These are phyloP conservation scores for Scutellaria baicalensis DNA, from an alignment of 257 asterid genomes.

Conservation along the genomic window DNA sequence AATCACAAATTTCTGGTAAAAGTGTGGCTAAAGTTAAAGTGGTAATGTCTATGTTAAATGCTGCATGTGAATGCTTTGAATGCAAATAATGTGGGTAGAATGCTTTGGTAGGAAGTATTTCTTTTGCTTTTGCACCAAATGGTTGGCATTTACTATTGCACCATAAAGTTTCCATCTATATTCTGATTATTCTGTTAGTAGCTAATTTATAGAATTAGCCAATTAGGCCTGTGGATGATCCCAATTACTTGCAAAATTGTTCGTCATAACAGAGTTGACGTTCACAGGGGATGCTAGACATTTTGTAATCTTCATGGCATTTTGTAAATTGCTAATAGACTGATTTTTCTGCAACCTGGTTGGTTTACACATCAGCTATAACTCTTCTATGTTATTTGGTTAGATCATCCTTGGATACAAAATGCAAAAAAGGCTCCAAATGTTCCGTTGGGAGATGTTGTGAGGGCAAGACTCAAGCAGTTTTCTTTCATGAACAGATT, in stretches of 20 bases:
- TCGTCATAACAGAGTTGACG: not conserved
- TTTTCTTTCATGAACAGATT: conserved; percentile 83
- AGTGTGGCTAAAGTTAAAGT: conserved; percentile 17
- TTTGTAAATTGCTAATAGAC: conserved; percentile 1
- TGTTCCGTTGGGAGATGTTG: conserved; percentile 88
- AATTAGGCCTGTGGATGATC: not conserved
- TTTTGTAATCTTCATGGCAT: not conserved
- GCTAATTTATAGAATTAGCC: not conserved
- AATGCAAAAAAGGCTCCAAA: conserved; percentile 82
- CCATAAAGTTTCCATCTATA: not conserved
- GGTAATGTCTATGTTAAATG: conserved; percentile 9
- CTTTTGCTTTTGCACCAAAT: not conserved
- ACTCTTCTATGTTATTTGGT: conserved; percentile 12
- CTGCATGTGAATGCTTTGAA: conserved; percentile 20
- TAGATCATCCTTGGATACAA: conserved; percentile 93
- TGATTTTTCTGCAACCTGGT: not conserved
- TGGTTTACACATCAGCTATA: conserved; percentile 4
- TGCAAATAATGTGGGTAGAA: conserved; percentile 15
- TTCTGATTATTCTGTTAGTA: not conserved
- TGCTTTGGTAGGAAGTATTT: not conserved
- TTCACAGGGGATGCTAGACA: not conserved
- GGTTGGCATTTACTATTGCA: not conserved
- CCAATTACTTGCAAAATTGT: not conserved
- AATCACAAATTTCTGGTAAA: not conserved
- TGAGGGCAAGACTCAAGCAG: conserved; percentile 78